Conservation (phyloP, 2,329 filamentous ascomycete genomes). For the Rosellinia necatrix region DNA sequence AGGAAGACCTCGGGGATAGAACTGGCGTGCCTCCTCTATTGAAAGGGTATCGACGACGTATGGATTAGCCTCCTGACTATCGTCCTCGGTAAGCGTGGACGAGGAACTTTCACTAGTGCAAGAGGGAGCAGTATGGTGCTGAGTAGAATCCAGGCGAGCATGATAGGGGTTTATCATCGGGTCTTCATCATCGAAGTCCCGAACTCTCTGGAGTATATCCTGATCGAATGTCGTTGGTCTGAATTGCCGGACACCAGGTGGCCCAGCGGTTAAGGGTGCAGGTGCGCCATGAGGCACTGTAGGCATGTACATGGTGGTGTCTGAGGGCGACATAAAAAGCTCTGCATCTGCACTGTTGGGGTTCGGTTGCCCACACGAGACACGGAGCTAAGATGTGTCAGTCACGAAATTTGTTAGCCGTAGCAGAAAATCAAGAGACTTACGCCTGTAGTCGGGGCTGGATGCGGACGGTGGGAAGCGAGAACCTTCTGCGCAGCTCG, state of each 20-base stretch:
- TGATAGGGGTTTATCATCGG: constrained; percentile 24
- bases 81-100: constrained; percentile 3
- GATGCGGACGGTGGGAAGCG: constrained; percentile 36
- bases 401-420: constrained; percentile 10
- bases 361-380: constrained; percentile 4
- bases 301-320: constrained; percentile 28
- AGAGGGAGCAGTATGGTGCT: constrained; percentile 12
- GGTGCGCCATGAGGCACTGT: constrained; percentile 48
- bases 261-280: constrained; percentile 58
- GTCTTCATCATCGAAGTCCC: constrained; percentile 30
- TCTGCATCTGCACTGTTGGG: constrained; percentile 10
- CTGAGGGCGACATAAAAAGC: constrained; percentile 23
- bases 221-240: constrained; percentile 50
- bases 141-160: constrained; percentile 6
- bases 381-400: constrained; percentile 28
- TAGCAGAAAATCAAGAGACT: too few relatives aligned
- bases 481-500: constrained; percentile 55
- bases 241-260: constrained; percentile 58
- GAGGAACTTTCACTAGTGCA: constrained; percentile 21
- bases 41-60: constrained; percentile 42
- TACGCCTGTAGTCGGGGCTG: constrained; percentile 18
- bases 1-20: constrained; percentile 42
- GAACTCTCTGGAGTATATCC: constrained; percentile 32
- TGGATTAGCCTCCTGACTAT: background rate
- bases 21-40: constrained; percentile 35